phyloP scores from a whole-genome alignment of 129 eudicot genomes.

The Saposhnikovia divaricata region DNA sequence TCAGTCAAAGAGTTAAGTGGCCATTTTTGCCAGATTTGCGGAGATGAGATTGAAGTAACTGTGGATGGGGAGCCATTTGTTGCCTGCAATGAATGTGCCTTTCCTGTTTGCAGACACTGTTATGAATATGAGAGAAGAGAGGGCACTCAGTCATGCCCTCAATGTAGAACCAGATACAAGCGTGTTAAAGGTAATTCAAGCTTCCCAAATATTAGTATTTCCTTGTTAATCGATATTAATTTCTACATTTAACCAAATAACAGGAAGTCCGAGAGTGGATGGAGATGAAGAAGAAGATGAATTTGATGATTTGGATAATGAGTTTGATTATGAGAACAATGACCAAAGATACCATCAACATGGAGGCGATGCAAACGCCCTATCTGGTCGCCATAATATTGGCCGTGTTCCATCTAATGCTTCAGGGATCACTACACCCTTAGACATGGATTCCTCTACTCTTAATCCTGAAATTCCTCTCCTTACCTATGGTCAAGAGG shows the following conservation, averaged over 20 bases:
- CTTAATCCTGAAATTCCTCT: slow-evolving; percentile 69
- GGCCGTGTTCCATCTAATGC: slow-evolving; percentile 8
- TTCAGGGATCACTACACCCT: slow-evolving; percentile 8
- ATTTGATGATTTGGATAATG: slow-evolving; percentile 12
- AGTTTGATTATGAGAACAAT: slow-evolving; percentile 12
- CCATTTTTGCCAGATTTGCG: slow-evolving; percentile 14
- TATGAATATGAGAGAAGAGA: slow-evolving; percentile 32
- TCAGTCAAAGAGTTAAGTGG: slow-evolving; percentile 14
- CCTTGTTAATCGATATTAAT: background rate
- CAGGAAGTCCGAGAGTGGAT: slow-evolving; percentile 12
- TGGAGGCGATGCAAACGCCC: background rate
- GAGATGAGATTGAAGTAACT: slow-evolving; percentile 16
- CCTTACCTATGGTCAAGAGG: slow-evolving; percentile 95
- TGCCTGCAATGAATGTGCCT: slow-evolving; percentile 35
- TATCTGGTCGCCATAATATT: slow-evolving; percentile 1
- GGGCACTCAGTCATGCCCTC: slow-evolving; percentile 33
- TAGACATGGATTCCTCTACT: slow-evolving; percentile 19
- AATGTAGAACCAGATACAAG: slow-evolving; percentile 29
- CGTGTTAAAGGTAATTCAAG: slow-evolving; percentile 14
- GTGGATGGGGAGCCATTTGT: slow-evolving; percentile 21
- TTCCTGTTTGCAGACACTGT: slow-evolving; percentile 29
- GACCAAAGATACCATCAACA: slow-evolving; percentile 4
- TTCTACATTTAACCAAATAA: background rate
- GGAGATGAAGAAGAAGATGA: slow-evolving; percentile 15
- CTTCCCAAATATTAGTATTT: background rate